Conservation (phyloP, 148 eudicot species). For the Vaccinium myrtillus region DNA sequence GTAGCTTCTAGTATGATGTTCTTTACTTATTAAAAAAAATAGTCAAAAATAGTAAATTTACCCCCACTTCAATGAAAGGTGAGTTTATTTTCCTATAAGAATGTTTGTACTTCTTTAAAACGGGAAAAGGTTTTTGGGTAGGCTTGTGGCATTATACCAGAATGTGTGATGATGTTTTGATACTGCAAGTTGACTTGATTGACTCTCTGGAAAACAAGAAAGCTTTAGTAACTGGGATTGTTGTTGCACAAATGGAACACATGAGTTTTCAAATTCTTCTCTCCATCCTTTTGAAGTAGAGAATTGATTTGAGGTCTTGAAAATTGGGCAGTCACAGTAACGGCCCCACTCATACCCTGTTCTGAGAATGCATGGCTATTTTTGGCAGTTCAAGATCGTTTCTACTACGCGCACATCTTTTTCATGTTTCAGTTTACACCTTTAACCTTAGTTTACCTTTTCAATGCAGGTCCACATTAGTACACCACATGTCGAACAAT, state of each 20-base stretch:
- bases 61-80: neutral
- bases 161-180: slow-evolving; percentile 6
- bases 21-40: neutral
- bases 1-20: neutral
- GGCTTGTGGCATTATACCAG: neutral
- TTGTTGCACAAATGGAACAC: neutral
- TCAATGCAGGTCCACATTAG: slow-evolving; percentile 84
- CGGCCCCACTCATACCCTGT: neutral
- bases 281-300: neutral
- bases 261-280: neutral
- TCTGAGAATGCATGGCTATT: slow-evolving; percentile 1
- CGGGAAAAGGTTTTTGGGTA: neutral
- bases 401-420: neutral
- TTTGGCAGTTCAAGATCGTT: neutral
- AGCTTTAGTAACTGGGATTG: neutral
- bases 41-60: neutral
- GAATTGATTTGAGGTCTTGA: neutral
- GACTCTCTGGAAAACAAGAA: neutral
- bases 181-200: neutral
- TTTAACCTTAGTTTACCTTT: neutral
- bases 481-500: slow-evolving; percentile 76
- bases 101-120: neutral
- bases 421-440: neutral
- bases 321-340: neutral
- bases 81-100: neutral